phyloP scores from a whole-genome alignment of 176 grass and related monocot genomes.

The Leersia perrieri region DNA sequence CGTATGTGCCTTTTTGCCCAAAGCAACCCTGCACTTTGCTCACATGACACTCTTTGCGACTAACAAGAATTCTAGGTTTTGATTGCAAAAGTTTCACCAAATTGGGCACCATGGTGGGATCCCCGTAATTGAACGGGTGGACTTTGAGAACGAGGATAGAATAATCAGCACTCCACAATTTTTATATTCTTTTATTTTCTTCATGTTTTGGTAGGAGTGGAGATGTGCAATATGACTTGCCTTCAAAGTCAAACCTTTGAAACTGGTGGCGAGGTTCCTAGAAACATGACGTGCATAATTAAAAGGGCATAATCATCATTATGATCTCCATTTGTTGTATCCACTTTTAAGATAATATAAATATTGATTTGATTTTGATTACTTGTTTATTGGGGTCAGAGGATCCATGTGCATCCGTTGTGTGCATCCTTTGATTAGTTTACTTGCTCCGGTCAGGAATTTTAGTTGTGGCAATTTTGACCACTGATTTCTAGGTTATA shows the following conservation, averaged over 20 bases:
- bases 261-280: conserved; percentile 31
- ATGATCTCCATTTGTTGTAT: neutral
- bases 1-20: neutral
- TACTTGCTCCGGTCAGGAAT: neutral
- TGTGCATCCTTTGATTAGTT: neutral
- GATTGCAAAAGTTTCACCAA: neutral
- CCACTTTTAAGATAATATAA: neutral
- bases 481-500: neutral
- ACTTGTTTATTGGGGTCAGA: neutral
- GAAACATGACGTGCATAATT: neutral
- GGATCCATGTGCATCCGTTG: neutral
- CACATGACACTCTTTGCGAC: neutral
- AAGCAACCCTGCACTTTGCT: neutral
- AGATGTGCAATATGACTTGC: conserved; percentile 17
- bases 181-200: conserved; percentile 1
- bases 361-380: neutral
- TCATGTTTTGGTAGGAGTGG: conserved; percentile 11
- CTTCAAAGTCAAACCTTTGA: conserved; percentile 49
- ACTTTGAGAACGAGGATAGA: conserved; percentile 26
- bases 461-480: neutral
- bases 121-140: neutral
- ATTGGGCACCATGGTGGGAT: neutral
- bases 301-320: neutral
- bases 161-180: neutral
- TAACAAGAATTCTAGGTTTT: neutral